A percentile compares a stretch with the other conserved stretches of the same genome.
Conservation (phyloP, 768 basidiomycete genomes). For the Tulasnella sp. region DNA sequence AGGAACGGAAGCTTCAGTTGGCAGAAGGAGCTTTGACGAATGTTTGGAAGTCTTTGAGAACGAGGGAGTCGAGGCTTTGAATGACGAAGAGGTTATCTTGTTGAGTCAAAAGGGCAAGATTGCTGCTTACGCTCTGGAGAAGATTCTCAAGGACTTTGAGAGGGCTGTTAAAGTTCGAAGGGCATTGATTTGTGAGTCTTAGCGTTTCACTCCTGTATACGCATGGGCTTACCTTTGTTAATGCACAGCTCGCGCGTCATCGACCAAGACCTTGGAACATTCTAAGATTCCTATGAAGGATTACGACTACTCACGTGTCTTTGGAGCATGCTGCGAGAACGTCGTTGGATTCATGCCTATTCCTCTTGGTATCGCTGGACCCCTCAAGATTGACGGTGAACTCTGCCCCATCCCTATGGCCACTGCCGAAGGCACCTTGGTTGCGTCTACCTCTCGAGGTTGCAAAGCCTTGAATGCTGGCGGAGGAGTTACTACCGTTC, state of each 20-base stretch:
- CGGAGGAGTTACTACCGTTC: constrained; percentile 87
- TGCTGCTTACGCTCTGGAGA: constrained; percentile 89
- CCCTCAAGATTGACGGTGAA: constrained; percentile 77
- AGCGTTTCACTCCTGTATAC: neutral
- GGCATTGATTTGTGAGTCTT: constrained; percentile 72
- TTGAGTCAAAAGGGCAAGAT: constrained; percentile 87
- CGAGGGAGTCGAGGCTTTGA: constrained; percentile 52
- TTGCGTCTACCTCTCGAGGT: constrained; percentile 92
- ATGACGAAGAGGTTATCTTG: constrained; percentile 84
- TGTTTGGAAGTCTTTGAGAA: constrained; percentile 70
- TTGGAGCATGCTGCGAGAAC: constrained; percentile 98
- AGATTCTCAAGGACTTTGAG: constrained; percentile 77
- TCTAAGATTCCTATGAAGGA: constrained; percentile 69
- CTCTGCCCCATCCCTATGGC: constrained; percentile 94
- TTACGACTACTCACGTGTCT: constrained; percentile 89
- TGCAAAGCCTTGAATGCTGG: constrained; percentile 96
- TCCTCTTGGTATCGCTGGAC: constrained; percentile 93
- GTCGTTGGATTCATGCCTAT: constrained; percentile 95
- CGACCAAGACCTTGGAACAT: constrained; percentile 67
- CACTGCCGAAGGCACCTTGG: constrained; percentile 97
- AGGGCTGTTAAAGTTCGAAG: constrained; percentile 78
- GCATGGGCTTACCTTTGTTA: constrained; percentile 10
- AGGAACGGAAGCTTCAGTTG: constrained; percentile 9
- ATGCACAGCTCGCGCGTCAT: constrained; percentile 60
- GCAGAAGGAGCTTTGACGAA: constrained; percentile 50